Base-by-base conservation (phyloP, 208 protist genomes). In the Trypanosoma mega region DNA sequence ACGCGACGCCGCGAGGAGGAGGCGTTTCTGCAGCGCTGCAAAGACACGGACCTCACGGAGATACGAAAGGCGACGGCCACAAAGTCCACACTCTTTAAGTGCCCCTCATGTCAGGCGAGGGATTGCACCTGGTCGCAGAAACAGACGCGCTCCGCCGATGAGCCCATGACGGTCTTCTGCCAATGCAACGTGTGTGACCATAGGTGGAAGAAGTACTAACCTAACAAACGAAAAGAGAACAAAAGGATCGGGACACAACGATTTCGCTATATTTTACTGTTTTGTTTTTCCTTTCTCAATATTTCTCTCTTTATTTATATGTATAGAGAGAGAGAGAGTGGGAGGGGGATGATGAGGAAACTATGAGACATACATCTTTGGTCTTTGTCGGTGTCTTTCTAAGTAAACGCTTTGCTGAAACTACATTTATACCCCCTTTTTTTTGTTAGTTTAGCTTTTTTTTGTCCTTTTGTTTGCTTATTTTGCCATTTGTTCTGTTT, bases 111-210 rank as follows among this genome's bases (percentile, higher is more conserved):
- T 62, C 78, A 80, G 6, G 59, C 85, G 30, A 63, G 72, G 8
- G 71, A 90, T 45, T 98, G 95, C 30, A 92, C 83, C 45, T 99
- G 87, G 82, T 81, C 78, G 46, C 89, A 99, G 69, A 82, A 96
- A 76, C 98, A 99, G 73, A 99, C 94, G 9, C 90, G 98, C 49
- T 98, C 92, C 4, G 97, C 85, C 1, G 98, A 99, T 91, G 98
- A 99, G 76, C 98, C 98, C 14, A 98, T 98, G 91, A 99, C 98
- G 12, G 88, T 92, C 1, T 99, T 99, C 64, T 97, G 96, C 58
- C 77, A 76, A 20, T 99, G 98, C 72, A 87, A 91, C 54, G 68
- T 85, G 47, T 99, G 97, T 69, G 80, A 80, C 5, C 73, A 81
- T 23, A 74, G 76, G 44, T 96, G 85, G 85, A 79, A 73, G 23